Evolutionary conservation across 805 yeast genomes (phyloP).

Genomic region (Starmerella kuoi): DNA sequence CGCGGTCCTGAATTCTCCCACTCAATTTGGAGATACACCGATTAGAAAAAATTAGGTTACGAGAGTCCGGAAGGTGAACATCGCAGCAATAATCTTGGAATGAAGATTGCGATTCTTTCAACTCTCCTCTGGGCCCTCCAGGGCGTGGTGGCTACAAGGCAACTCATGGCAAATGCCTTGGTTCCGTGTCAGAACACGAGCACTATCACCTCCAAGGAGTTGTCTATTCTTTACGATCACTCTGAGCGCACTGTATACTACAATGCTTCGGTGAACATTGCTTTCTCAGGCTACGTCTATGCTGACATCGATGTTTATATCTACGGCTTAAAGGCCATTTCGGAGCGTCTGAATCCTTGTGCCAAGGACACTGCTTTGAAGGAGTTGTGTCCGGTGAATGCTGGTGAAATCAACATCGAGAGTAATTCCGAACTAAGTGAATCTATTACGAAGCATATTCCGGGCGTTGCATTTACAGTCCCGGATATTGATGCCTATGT

Average conservation of each 20-base stretch:
- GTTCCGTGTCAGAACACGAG: slow-evolving; percentile 79
- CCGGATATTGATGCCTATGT: slow-evolving; percentile 79
- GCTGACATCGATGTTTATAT: slow-evolving; percentile 72
- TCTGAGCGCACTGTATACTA: slow-evolving; percentile 55
- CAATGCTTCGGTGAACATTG: slow-evolving; percentile 56
- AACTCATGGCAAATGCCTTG: slow-evolving; percentile 50
- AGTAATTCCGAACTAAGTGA: slow-evolving; percentile 46
- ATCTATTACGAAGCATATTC: slow-evolving; percentile 45
- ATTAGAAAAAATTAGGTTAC: no score
- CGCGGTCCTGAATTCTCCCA: no score
- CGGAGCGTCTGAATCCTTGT: slow-evolving; percentile 52
- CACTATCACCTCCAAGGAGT: slow-evolving; percentile 56
- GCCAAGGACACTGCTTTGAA: slow-evolving; percentile 41
- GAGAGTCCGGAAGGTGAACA: no score
- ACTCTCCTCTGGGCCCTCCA: slow-evolving; percentile 5
- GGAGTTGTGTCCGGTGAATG: slow-evolving; percentile 80
- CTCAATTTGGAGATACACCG: no score
- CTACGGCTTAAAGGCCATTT: slow-evolving; percentile 66
- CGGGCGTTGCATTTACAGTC: slow-evolving; percentile 74
- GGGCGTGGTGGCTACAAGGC: slow-evolving; percentile 10
- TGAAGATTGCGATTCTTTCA: slow-evolving; percentile 9
- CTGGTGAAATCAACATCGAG: slow-evolving; percentile 69
- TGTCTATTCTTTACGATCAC: slow-evolving; percentile 66
- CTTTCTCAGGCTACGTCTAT: slow-evolving; percentile 48
- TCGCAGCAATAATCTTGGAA: no score